Percentiles rank a stretch among this genome's conserved stretches.
These are phyloP conservation scores for Yamadazyma akitaensis DNA, from an alignment of 805 yeast species.

Conservation along the genomic window DNA sequence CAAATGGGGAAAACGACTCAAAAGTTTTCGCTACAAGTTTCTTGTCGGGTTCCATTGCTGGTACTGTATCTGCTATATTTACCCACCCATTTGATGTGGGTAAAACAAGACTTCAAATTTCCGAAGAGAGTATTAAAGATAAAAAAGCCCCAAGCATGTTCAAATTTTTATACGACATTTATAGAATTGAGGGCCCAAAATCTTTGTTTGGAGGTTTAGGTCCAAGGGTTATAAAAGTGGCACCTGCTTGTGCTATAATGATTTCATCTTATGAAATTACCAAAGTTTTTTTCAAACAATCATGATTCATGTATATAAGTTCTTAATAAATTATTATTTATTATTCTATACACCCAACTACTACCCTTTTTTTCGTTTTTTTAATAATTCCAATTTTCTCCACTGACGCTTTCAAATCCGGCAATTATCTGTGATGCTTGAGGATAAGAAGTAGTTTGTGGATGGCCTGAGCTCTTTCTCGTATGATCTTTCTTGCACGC, in stretches of 20 bases:
- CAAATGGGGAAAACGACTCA: conserved; percentile 25
- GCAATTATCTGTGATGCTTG: neutral
- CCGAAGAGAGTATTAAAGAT: conserved; percentile 28
- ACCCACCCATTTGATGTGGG: conserved; percentile 98
- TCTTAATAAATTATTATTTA: too few relatives aligned
- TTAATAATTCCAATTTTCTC: conserved; percentile 4
- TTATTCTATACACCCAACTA: too few relatives aligned
- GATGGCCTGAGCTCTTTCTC: neutral
- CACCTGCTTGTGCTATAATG: conserved; percentile 98
- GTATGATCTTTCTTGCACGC: conserved; percentile 1
- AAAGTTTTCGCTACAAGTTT: conserved; percentile 62
- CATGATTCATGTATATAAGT: neutral
- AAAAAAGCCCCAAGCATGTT: conserved; percentile 55
- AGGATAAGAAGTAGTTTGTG: neutral
- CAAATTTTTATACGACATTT: conserved; percentile 58
- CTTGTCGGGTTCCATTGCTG: conserved; percentile 79
- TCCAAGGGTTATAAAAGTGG: conserved; percentile 86
- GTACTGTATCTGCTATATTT: conserved; percentile 76
- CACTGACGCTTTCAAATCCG: neutral
- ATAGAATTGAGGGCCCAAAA: conserved; percentile 67
- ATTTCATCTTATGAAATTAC: conserved; percentile 91
- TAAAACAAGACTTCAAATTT: conserved; percentile 79
- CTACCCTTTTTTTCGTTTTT: too few relatives aligned
- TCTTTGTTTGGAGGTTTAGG: conserved; percentile 85
- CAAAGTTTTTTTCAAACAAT: conserved; percentile 47